These are phyloP conservation scores for Taxillus chinensis DNA, from an alignment of 164 flowering plant species.

Conservation along the genomic window DNA sequence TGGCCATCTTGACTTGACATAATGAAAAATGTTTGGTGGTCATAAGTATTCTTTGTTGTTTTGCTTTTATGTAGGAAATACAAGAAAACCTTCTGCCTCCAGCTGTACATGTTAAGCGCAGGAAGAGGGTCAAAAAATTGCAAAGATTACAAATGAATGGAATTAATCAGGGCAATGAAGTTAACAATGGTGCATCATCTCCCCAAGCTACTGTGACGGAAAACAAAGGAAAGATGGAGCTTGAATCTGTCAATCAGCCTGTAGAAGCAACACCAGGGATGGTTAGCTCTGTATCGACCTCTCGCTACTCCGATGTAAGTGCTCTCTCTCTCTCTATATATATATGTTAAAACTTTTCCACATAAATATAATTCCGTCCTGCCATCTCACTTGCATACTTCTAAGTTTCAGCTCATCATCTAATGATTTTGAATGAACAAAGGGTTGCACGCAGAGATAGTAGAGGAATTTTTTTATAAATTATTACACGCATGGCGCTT, in stretches of 20 bases:
- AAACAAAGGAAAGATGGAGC: not conserved
- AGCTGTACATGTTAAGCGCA: not conserved
- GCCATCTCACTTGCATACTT: no score
- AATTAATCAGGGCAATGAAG: not conserved
- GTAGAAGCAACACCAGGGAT: no score
- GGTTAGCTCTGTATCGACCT: not conserved
- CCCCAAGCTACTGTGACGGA: not conserved
- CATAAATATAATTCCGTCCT: no score
- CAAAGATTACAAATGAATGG: not conserved
- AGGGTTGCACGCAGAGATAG: no score
- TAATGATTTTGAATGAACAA: no score
- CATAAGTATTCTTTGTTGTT: no score
- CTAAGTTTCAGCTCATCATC: no score
- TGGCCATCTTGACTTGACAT: no score
- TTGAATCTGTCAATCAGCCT: not conserved
- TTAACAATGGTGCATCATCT: not conserved
- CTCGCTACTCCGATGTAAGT: no score
- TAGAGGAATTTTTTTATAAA: no score
- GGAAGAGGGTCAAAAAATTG: not conserved
- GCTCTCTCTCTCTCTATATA: not conserved
- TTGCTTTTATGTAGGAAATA: not conserved
- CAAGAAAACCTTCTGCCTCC: not conserved
- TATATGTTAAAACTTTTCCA: no score
- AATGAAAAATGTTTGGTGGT: not conserved
- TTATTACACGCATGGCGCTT: no score